Conservation (phyloP, 2,329 filamentous ascomycete species). For the Exophiala viscosa region DNA sequence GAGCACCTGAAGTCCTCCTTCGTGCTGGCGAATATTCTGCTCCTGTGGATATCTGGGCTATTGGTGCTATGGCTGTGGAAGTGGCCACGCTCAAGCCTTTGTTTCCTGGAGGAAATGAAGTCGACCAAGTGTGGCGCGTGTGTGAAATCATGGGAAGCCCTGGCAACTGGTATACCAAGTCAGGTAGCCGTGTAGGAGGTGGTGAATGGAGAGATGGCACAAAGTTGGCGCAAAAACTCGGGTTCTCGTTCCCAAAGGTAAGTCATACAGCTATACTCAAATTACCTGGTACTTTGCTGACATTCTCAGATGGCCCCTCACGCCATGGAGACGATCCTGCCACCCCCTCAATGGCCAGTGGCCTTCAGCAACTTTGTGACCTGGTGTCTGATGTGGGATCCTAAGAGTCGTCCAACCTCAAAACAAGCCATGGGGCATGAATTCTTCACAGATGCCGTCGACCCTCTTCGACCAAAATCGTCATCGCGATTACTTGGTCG, state of each 20-base stretch:
- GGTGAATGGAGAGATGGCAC: constrained; percentile 97
- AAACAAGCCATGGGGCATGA: constrained; percentile 92
- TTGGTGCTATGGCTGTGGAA: constrained; percentile 98
- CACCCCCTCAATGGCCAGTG: constrained; percentile 83
- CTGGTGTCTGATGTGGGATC: constrained; percentile 99
- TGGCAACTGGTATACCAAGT: constrained; percentile 95
- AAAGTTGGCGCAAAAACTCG: constrained; percentile 86
- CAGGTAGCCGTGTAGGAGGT: constrained; percentile 79
- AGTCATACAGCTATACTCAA: constrained; percentile 21
- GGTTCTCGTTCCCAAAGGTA: constrained; percentile 92
- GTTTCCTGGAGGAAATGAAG: constrained; percentile 96
- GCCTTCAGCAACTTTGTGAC: constrained; percentile 90
- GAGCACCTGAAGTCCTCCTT: constrained; percentile 86
- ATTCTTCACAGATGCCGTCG: constrained; percentile 87
- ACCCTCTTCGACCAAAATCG: constrained; percentile 88
- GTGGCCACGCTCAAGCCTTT: constrained; percentile 93
- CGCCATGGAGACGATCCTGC: constrained; percentile 89
- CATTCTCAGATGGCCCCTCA: constrained; percentile 84
- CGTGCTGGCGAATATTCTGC: constrained; percentile 95
- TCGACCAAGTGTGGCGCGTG: constrained; percentile 97
- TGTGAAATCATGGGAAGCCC: constrained; percentile 99
- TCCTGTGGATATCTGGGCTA: constrained; percentile 96
- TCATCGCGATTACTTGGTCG: constrained; percentile 80
- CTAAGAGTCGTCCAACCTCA: constrained; percentile 84
- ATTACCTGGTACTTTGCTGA: constrained; percentile 14